phyloP scores from a whole-genome alignment of 495 filamentous ascomycete genomes.

The Neurospora tetraspora region DNA sequence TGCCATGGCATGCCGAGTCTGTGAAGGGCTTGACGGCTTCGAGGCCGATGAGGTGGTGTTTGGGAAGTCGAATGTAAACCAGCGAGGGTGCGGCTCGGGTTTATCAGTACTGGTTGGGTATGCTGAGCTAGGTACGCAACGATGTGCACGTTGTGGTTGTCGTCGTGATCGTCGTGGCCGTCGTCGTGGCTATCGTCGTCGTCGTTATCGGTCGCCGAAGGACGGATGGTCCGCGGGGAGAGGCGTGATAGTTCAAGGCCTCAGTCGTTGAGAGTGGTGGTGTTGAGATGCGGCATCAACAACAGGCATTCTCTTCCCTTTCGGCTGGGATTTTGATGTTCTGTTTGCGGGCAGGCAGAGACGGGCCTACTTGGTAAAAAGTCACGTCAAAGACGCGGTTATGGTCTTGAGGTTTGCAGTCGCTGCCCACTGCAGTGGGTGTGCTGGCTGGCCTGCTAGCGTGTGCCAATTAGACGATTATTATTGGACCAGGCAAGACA shows the following conservation, averaged over 20 bases:
- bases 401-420: not conserved
- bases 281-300: slow-evolving; percentile 7
- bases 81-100: not conserved
- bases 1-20: slow-evolving; percentile 38
- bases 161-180: not conserved
- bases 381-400: not conserved
- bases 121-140: not conserved
- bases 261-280: not conserved
- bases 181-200: not conserved
- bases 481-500: not conserved
- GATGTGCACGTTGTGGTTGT: not conserved
- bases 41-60: not conserved
- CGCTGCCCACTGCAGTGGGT: not conserved
- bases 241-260: not conserved
- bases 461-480: not conserved
- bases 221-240: not conserved
- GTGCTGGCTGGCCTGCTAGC: not conserved
- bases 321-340: not conserved
- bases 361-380: not conserved
- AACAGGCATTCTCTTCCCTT: slow-evolving; percentile 9
- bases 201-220: not conserved
- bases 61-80: slow-evolving; percentile 2
- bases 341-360: not conserved
- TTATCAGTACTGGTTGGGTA: not conserved
- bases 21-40: slow-evolving; percentile 5